Evolutionary conservation across 805 yeast genomes (phyloP), one percentile per base, ranked within the genome.

Genomic region (Komagataella pseudopastoris): DNA sequence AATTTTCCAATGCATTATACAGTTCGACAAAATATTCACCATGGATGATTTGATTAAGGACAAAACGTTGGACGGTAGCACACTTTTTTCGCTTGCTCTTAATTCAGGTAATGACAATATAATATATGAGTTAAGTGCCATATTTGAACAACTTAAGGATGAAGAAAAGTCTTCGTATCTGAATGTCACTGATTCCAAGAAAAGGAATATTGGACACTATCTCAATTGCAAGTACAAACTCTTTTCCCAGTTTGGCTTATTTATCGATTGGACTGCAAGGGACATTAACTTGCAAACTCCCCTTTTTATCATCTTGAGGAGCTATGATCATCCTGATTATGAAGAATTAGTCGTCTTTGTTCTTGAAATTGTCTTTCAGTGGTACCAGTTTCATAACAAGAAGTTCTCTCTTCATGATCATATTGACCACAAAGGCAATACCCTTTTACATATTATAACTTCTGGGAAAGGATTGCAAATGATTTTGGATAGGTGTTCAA

Each of bases 281-380:
- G 97, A 90, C 60, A 55, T 59, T 10, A 78, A 76, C 53, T 78
- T 82, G 0, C 87, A 85, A 57, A 87, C 97, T 0, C 95, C 97
- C 0, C 66, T 91, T 7, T 79, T 85, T 63, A 75, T 88, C 2
- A 65, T 87, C 2, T 80, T 88, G 56, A 68, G 96, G 51, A 80
- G 89, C 56, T 90, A 90, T 64, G 96, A 89, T 62, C 89, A 85
- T 56, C 67, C 77, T 0, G 64, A 79, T 39, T 90, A 89, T 62
- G 61, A 69, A 2, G 59, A 60, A 3, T 60, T 87, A 57, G 65
- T 87, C 4, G 49, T 56, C 16, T 63, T 60, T 10, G 78, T 80
- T 0, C 72, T 84, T 51, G 55, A 60, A 1, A 66, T 72, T 14
- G 79, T 77, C 0, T 55, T 59, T 2, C 56, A 60, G 22, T 77